Evolutionary conservation across 1,284 basidiomycete species (phyloP), one percentile per base, ranked within the genome.

Genomic region (Porphyrellus sp.): DNA sequence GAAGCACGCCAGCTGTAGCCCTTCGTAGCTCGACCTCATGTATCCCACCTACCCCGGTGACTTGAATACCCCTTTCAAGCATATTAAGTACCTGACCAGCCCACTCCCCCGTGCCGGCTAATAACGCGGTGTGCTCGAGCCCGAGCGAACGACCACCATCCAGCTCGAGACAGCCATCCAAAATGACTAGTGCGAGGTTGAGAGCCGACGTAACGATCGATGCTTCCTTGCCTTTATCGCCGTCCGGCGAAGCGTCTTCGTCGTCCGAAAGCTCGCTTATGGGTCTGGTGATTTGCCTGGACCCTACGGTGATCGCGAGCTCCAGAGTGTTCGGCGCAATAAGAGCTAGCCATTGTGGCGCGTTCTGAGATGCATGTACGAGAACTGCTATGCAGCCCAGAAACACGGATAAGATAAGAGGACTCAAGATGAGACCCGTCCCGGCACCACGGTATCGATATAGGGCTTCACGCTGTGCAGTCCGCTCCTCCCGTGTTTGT

Each of bases 71-170:
- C 49, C 77, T 77, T 57, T 90, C 89, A 52, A 93, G 68, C 30
- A 67, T 69, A 8, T 76, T 71, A 61, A 95, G 89, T 3, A 94
- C 75, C 34, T 75, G 75, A 8, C 77, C 76, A 1, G 89, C 91
- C 93, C 93, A 97, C 63, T 93, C 90, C 9, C 85, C 84, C 1
- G 80, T 71, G 1, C 85, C 86, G 18, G 90, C 69, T n/a, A 96
- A 64, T 20, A 94, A 70, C 21, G 78, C 71, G 0, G 86, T 80
- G 60, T 90, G 81, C 46, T 93, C 89, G 33, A 89, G 73, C n/a
- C 86, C 80, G 28, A 98, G 70, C 1, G 82, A 79, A 31, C 81
- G 77, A 0, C 93, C 94, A 3, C 75, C 80, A 58, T 98, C 94
- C 8, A 89, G 66, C 35, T 91, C 86, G 23, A 88, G 62, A 41